Base-by-base conservation (phyloP, 2,329 filamentous ascomycete genomes). In the Pseudopithomyces chartarum region DNA sequence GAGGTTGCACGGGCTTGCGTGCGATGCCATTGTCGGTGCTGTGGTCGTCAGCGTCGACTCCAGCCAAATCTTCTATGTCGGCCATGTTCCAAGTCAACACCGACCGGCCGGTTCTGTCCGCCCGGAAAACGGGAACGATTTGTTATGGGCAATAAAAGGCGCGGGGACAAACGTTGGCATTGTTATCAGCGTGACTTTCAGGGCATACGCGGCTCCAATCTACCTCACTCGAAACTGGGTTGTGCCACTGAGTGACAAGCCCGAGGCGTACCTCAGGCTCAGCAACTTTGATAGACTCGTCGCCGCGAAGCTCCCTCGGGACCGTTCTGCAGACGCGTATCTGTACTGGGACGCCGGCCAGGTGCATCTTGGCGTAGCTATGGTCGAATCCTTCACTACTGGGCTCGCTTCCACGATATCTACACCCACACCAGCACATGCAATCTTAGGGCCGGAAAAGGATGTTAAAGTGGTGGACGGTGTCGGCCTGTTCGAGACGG, bases 131-230 rank as follows among this genome's bases (percentile, higher is more conserved):
- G 82, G 85, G 56, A n/a, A 15, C 0, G 81, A 85, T 48, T 58
- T 87, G 0, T 60, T 87, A 45, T 87, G 84, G 84, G 84, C 81
- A 0, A 65, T 87, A 0, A 84, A 78, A 76, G 85, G 85, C 1
- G 84, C 84, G 1, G 85, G 84, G 0, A 85, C 81, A 2, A 87
- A 87, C 63, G 81, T 87, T 66, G 84, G 84, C 32, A 82, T 88
- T 47, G 77, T 87, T 1, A 42, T 84, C 62, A 84, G 79, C 61
- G 78, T 86, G 6, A 77, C 71, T 12, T 84, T 87, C 71, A 80
- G 76, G 56, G 68, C 84, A 3, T 81, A 68, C 54, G 7, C 65
- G 10, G 80, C 80, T 58, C 76, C 74, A 7, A 78, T 47, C 0
- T 84, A 80, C 66, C 62, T 58, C 15, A 53, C 57, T 43, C 64